Conservation (phyloP, 371 early-diverging fungal species). For the Mortierella sp. region DNA sequence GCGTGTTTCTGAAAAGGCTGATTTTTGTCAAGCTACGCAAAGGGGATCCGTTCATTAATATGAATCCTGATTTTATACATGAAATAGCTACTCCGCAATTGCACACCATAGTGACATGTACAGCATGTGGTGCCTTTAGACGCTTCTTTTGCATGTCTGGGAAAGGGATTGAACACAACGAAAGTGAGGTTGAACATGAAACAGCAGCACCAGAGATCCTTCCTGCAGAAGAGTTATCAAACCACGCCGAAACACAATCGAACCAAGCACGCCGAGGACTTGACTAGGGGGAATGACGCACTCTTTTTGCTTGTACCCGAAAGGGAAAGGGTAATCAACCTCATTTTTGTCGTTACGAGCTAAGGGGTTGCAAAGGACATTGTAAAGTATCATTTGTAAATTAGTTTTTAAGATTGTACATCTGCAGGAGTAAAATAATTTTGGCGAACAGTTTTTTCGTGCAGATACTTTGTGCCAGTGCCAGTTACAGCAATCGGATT, state of each 20-base stretch:
- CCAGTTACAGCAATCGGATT: too few relatives aligned
- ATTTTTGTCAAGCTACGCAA: background rate
- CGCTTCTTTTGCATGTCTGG: constrained; percentile 52
- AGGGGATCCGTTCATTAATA: background rate
- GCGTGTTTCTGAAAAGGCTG: too few relatives aligned
- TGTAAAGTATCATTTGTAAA: too few relatives aligned
- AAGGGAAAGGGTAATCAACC: too few relatives aligned
- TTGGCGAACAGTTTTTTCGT: too few relatives aligned
- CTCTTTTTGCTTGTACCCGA: background rate
- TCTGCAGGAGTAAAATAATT: too few relatives aligned
- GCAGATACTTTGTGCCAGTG: too few relatives aligned
- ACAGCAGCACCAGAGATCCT: background rate
- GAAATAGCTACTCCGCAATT: constrained; percentile 43
- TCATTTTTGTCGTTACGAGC: too few relatives aligned
- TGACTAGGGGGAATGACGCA: too few relatives aligned
- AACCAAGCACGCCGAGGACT: background rate
- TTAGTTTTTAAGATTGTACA: too few relatives aligned
- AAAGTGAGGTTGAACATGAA: constrained; percentile 10
- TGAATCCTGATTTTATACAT: background rate
- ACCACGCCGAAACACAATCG: background rate
- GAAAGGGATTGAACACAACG: constrained; percentile 29
- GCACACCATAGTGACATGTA: constrained; percentile 36
- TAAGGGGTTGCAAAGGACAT: too few relatives aligned
- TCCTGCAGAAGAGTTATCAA: background rate
- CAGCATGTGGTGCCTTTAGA: constrained; percentile 48